Evolutionary conservation across 495 filamentous ascomycete species (phyloP).

Genomic region (Xylaria cubensis): DNA sequence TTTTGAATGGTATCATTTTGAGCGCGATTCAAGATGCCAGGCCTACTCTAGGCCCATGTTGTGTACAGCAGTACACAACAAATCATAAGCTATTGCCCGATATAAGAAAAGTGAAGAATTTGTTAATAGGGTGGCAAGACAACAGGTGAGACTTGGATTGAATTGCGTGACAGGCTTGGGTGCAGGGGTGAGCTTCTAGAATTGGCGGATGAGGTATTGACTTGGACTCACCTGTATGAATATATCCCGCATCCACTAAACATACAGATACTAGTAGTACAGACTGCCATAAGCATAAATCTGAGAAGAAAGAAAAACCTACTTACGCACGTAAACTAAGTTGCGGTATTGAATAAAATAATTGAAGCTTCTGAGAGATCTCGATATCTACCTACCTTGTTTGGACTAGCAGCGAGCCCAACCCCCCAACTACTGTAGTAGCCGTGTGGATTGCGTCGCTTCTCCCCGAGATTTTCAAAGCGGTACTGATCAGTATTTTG

Average conservation of each 20-base stretch:
- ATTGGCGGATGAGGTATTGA: neutral
- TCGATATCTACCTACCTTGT: constrained; percentile 13
- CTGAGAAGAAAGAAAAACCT: too few species aligned
- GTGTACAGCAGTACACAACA: neutral
- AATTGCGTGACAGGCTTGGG: constrained; percentile 8
- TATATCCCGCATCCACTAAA: neutral
- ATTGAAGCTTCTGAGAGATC: neutral
- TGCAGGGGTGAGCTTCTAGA: constrained; percentile 9
- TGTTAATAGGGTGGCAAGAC: neutral
- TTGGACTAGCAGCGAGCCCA: constrained; percentile 6
- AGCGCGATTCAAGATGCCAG: neutral
- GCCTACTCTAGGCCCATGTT: neutral
- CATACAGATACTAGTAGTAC: neutral
- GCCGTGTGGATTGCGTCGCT: neutral
- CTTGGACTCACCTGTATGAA: neutral
- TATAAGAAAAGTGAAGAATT: neutral
- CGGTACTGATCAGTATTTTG: neutral
- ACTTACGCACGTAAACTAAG: neutral
- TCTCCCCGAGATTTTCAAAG: neutral
- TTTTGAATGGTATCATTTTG: neutral
- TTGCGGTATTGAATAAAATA: neutral
- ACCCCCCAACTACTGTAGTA: neutral
- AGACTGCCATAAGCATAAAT: neutral
- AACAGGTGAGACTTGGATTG: neutral
- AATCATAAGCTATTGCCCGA: neutral